A percentile compares a stretch with the other conserved stretches of the same genome.
These are phyloP conservation scores for Tothia fuscella DNA, from an alignment of 2,329 filamentous ascomycete species.

Conservation along the genomic window DNA sequence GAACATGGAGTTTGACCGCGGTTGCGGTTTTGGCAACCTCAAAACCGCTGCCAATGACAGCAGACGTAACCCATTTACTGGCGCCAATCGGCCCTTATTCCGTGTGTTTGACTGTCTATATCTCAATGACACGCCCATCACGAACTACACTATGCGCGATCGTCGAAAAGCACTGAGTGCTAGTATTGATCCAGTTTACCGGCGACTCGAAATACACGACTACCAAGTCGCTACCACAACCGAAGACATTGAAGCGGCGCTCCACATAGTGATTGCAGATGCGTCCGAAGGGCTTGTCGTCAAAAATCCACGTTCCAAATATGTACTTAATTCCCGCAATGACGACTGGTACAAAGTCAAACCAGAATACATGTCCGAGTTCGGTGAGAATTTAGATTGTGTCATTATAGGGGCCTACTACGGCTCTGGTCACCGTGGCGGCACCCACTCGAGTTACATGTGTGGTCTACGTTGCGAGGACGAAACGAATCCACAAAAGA, in stretches of 20 bases:
- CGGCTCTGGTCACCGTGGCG: constrained; percentile 75
- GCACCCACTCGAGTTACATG: constrained; percentile 73
- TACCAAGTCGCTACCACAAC: constrained; percentile 54
- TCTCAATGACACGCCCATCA: constrained; percentile 69
- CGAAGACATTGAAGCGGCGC: constrained; percentile 63
- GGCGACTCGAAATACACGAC: constrained; percentile 72
- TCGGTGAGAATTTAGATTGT: constrained; percentile 85
- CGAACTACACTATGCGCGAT: constrained; percentile 71
- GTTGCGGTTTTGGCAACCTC: constrained; percentile 81
- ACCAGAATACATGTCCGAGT: constrained; percentile 95
- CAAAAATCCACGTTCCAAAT: constrained; percentile 83
- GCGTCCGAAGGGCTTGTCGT: constrained; percentile 82
- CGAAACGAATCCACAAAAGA: constrained; percentile 57
- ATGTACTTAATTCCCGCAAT: constrained; percentile 78
- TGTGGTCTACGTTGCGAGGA: constrained; percentile 72
- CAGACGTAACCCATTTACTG: constrained; percentile 54
- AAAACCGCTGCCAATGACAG: constrained; percentile 71
- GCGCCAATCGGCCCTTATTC: constrained; percentile 62
- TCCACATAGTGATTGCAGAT: constrained; percentile 75
- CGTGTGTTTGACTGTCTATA: constrained; percentile 86
- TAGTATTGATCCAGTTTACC: constrained; percentile 56
- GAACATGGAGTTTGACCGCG: constrained; percentile 75
- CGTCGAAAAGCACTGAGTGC: constrained; percentile 62
- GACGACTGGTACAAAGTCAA: constrained; percentile 99
- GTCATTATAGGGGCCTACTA: constrained; percentile 87